A percentile compares a stretch with the other conserved stretches of the same genome.
Conservation (phyloP, 345 rosid genomes). For the Lumnitzera racemosa region DNA sequence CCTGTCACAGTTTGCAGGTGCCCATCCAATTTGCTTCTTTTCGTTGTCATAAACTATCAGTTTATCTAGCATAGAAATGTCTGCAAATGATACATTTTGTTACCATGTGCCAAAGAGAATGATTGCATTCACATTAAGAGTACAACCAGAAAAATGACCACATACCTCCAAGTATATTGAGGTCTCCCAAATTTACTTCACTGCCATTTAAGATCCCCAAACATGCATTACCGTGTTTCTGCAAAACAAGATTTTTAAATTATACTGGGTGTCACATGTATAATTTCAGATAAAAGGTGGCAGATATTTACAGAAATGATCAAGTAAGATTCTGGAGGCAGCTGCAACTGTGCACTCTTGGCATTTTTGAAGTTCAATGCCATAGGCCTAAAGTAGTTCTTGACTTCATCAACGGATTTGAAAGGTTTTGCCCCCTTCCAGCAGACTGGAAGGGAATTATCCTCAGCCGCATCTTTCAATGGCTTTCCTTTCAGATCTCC, state of each 20-base stretch:
- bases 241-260: constrained; percentile 1
- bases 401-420: constrained; percentile 41
- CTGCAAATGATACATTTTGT: constrained; percentile 1
- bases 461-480: constrained; percentile 41
- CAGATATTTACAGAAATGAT: constrained; percentile 52
- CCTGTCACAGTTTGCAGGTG: constrained; percentile 40
- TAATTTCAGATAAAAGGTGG: neutral
- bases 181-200: constrained; percentile 37
- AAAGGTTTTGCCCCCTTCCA: constrained; percentile 68
- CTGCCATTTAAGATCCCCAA: constrained; percentile 71
- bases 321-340: constrained; percentile 71
- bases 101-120: neutral
- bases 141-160: neutral
- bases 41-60: constrained; percentile 76
- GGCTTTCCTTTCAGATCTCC: constrained; percentile 38
- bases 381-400: constrained; percentile 52
- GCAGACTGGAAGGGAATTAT: constrained; percentile 63
- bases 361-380: constrained; percentile 36
- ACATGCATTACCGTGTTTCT: constrained; percentile 76
- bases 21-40: constrained; percentile 69
- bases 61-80: constrained; percentile 41
- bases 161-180: constrained; percentile 68
- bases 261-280: neutral
- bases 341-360: constrained; percentile 42
- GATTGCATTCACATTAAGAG: neutral